Percentiles rank a stretch among this genome's conserved stretches.
phyloP scores from a whole-genome alignment of 2,329 filamentous ascomycete species.

The Fusarium armeniacum region DNA sequence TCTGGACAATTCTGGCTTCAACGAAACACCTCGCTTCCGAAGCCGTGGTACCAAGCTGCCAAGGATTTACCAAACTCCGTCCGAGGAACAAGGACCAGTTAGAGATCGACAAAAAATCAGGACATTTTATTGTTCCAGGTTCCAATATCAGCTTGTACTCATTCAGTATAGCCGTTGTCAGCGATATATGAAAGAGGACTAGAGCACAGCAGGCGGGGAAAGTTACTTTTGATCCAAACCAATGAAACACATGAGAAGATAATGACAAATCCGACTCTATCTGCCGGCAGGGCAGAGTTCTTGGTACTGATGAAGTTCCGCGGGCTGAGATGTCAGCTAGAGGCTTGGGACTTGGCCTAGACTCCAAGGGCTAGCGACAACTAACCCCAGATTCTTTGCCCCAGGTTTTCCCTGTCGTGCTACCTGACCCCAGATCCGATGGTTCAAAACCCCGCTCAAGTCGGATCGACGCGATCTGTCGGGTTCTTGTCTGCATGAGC shows the following conservation, averaged over 20 bases:
- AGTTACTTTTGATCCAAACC: background rate
- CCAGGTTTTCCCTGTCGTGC: background rate
- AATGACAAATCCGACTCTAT: slow-evolving; percentile 2
- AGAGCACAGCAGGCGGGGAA: background rate
- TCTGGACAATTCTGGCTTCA: background rate
- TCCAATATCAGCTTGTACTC: slow-evolving; percentile 1
- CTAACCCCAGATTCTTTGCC: slow-evolving; percentile 4
- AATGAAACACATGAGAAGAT: background rate
- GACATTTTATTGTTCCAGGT: background rate
- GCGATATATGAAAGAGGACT: background rate
- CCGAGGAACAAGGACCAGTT: slow-evolving; percentile 26
- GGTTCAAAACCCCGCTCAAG: slow-evolving; percentile 7
- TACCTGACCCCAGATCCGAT: slow-evolving; percentile 19
- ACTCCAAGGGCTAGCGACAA: background rate
- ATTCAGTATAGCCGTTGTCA: slow-evolving; percentile 1
- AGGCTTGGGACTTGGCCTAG: background rate
- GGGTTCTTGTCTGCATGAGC: background rate
- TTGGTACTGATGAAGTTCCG: slow-evolving; percentile 13
- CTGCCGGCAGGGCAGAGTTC: slow-evolving; percentile 13
- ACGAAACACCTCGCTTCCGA: background rate
- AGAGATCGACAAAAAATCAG: background rate
- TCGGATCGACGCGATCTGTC: background rate
- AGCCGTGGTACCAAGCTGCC: background rate
- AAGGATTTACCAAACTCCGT: background rate
- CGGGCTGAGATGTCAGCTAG: slow-evolving; percentile 13